Evolutionary conservation across 345 rosid species (phyloP).

Genomic region (Camelina laxa): DNA sequence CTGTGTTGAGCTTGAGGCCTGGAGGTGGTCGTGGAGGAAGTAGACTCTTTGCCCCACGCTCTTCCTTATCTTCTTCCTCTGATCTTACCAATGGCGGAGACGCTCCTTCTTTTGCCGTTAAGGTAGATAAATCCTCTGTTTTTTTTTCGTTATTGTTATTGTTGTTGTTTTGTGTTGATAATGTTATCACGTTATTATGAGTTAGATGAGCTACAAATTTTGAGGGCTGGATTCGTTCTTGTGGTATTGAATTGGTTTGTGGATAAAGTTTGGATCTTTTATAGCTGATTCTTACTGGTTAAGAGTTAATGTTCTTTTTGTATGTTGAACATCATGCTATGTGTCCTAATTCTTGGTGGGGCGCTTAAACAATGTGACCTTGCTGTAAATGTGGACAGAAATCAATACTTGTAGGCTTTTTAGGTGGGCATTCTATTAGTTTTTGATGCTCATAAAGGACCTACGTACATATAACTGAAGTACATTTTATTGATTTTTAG

Average conservation of each 20-base stretch:
- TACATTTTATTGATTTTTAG: neutral
- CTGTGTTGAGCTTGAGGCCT: constrained; percentile 46
- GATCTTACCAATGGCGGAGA: constrained; percentile 20
- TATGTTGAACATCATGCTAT: constrained; percentile 25
- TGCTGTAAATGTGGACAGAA: constrained; percentile 81
- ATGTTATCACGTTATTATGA: neutral
- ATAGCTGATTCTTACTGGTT: neutral
- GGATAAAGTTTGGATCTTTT: constrained; percentile 21
- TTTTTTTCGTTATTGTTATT: neutral
- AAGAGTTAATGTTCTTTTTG: neutral
- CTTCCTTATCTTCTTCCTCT: constrained; percentile 30
- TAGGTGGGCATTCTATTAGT: constrained; percentile 61
- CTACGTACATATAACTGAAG: constrained; percentile 35
- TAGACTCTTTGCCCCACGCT: constrained; percentile 37
- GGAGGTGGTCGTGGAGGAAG: constrained; percentile 47
- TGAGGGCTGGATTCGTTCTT: neutral
- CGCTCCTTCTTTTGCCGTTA: constrained; percentile 40
- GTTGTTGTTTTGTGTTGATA: neutral
- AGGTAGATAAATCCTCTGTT: constrained; percentile 25
- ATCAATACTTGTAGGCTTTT: constrained; percentile 57
- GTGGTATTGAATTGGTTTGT: constrained; percentile 22
- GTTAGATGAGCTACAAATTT: constrained; percentile 5
- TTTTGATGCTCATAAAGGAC: constrained; percentile 59
- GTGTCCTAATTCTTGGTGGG: constrained; percentile 91
- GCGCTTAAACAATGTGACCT: constrained; percentile 60